These are phyloP conservation scores for Chlorencoelia australis DNA, from an alignment of 2,329 filamentous ascomycete species.

Conservation along the genomic window DNA sequence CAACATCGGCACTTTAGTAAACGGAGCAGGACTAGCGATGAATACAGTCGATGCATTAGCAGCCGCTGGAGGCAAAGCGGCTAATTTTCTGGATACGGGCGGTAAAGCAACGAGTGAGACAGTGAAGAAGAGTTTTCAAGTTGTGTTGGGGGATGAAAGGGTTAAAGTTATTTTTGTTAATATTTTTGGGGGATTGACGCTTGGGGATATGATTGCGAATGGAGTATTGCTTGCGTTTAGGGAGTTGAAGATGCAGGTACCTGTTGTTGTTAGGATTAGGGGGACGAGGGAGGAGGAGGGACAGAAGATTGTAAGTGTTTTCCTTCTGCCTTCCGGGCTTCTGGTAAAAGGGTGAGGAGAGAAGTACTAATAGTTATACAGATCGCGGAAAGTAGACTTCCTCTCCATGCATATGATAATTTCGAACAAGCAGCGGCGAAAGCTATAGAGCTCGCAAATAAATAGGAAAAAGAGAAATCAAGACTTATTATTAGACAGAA, in stretches of 20 bases:
- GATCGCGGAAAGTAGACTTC: conserved; percentile 57
- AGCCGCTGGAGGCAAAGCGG: conserved; percentile 54
- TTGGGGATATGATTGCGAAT: conserved; percentile 73
- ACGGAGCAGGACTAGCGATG: conserved; percentile 84
- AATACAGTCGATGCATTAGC: conserved; percentile 77
- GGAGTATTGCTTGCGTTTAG: conserved; percentile 64
- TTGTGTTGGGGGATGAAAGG: conserved; percentile 60
- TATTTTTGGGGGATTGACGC: conserved; percentile 50
- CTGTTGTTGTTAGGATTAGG: conserved; percentile 67
- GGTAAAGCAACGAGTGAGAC: conserved; percentile 79
- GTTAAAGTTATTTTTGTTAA: conserved; percentile 67
- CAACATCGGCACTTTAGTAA: conserved; percentile 74
- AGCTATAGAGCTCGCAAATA: conserved; percentile 47
- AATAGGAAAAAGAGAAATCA: too few species aligned
- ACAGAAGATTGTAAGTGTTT: conserved; percentile 45
- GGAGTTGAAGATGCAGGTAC: conserved; percentile 54
- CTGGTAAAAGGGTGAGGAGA: background rate
- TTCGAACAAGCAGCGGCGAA: conserved; percentile 64
- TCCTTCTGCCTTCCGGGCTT: background rate
- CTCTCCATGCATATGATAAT: conserved; percentile 60
- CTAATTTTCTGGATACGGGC: conserved; percentile 85
- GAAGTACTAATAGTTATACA: conserved; percentile 15
- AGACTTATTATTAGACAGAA: too few species aligned
- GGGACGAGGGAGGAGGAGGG: conserved; percentile 66
- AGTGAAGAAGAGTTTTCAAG: conserved; percentile 65